These are phyloP conservation scores for Sporobolomyces phaffii DNA, from an alignment of 768 basidiomycete species.

Conservation along the genomic window DNA sequence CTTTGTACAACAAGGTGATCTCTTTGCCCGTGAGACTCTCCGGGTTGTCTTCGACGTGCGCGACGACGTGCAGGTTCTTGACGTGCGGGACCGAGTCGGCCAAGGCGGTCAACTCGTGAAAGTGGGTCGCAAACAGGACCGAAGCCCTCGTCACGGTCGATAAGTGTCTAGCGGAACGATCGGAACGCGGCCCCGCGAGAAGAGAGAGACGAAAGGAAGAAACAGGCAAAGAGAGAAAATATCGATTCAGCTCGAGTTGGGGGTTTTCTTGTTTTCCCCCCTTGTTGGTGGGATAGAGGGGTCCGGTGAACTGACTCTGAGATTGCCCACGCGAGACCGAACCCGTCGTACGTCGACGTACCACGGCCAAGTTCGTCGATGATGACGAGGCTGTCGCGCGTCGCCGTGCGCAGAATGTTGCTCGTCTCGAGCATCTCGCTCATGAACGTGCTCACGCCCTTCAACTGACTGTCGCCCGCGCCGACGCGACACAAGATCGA, in stretches of 20 bases:
- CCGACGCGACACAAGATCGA: slow-evolving; percentile 92
- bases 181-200: background rate
- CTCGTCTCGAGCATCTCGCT: slow-evolving; percentile 99
- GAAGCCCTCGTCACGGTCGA: slow-evolving; percentile 86
- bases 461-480: slow-evolving; percentile 93
- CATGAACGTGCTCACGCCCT: slow-evolving; percentile 98
- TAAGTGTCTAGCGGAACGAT: slow-evolving; percentile 61
- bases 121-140: slow-evolving; percentile 91
- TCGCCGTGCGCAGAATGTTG: slow-evolving; percentile 84
- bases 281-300: no score
- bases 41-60: slow-evolving; percentile 65
- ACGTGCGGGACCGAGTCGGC: slow-evolving; percentile 80
- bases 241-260: no score
- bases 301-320: slow-evolving; percentile 90
- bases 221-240: background rate
- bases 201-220: background rate
- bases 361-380: slow-evolving; percentile 96
- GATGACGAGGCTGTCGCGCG: slow-evolving; percentile 85
- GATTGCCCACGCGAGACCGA: slow-evolving; percentile 97
- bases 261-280: no score
- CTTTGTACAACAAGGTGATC: slow-evolving; percentile 72
- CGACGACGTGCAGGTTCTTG: slow-evolving; percentile 91
- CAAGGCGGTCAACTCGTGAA: slow-evolving; percentile 90
- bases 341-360: slow-evolving; percentile 81
- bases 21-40: slow-evolving; percentile 53